Evolutionary conservation across 2,329 filamentous ascomycete genomes (phyloP).

Genomic region (Akanthomyces lecanii): DNA sequence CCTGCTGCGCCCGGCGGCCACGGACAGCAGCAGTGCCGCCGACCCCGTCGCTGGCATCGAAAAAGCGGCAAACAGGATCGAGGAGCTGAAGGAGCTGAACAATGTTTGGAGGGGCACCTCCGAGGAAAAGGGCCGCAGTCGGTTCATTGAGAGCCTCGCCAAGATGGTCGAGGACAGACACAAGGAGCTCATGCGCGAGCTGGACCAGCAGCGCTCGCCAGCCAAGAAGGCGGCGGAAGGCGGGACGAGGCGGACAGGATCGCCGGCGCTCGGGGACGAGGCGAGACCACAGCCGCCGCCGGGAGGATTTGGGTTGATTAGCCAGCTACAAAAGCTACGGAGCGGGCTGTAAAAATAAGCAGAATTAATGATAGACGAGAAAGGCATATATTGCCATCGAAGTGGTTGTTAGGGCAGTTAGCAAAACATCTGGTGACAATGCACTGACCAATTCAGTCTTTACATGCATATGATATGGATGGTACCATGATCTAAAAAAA

Average conservation of each 20-base stretch:
- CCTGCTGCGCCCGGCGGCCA: conserved; percentile 51
- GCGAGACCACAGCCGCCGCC: conserved; percentile 30
- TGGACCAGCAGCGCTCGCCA: conserved; percentile 31
- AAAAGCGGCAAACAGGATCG: conserved; percentile 68
- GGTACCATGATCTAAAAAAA: neutral
- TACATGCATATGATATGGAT: too few species aligned
- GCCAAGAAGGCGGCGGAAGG: conserved; percentile 23
- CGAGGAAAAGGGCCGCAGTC: conserved; percentile 79
- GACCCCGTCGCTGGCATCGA: conserved; percentile 65
- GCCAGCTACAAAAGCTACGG: conserved; percentile 58
- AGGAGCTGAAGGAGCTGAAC: conserved; percentile 70
- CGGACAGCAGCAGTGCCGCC: conserved; percentile 26
- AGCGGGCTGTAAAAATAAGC: conserved; percentile 40
- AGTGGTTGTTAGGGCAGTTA: neutral
- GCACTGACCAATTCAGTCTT: too few species aligned
- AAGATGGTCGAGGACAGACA: conserved; percentile 77
- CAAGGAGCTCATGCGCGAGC: conserved; percentile 48
- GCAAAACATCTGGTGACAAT: neutral
- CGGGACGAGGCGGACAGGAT: conserved; percentile 32
- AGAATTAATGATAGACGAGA: neutral
- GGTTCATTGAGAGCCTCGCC: conserved; percentile 76
- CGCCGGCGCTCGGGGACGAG: conserved; percentile 26
- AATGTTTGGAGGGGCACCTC: conserved; percentile 93
- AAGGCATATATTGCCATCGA: neutral
- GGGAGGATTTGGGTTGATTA: conserved; percentile 57